Conservation (phyloP, 208 protist genomes). For the Crithidia expoeki region DNA sequence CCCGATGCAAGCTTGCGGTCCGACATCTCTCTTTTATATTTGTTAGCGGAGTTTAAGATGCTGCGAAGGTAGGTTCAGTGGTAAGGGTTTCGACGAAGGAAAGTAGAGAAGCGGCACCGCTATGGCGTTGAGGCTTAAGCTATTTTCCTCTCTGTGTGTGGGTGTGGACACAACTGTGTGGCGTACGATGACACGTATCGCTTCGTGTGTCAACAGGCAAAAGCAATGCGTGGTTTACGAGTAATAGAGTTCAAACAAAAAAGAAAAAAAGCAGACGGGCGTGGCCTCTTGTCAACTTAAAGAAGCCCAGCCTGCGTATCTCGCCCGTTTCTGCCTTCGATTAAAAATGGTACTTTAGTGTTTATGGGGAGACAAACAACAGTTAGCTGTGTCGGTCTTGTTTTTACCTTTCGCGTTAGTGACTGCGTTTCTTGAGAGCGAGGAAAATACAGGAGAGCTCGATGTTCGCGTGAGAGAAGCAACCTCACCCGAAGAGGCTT, state of each 20-base stretch:
- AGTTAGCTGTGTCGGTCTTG: not conserved
- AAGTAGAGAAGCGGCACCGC: too few relatives aligned
- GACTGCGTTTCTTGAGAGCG: not conserved
- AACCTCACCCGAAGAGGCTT: too few relatives aligned
- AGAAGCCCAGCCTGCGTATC: not conserved
- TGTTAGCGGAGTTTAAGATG: constrained; percentile 2
- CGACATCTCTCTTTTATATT: constrained; percentile 25
- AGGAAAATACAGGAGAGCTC: not conserved
- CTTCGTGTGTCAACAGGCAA: too few relatives aligned
- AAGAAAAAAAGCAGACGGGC: not conserved
- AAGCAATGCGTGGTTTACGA: too few relatives aligned
- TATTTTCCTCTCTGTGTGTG: too few relatives aligned
- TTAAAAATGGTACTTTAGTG: not conserved
- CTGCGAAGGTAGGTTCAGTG: too few relatives aligned
- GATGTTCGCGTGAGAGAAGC: not conserved
- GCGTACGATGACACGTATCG: too few relatives aligned
- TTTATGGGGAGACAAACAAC: not conserved
- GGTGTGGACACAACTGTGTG: too few relatives aligned
- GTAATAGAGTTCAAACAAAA: constrained; percentile 1
- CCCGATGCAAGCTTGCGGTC: constrained; percentile 60
- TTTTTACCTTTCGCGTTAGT: not conserved
- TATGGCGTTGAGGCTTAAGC: too few relatives aligned
- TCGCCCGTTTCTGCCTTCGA: not conserved
- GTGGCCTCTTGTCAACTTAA: constrained; percentile 15
- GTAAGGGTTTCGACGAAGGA: too few relatives aligned